phyloP scores from a whole-genome alignment of 305 asterid genomes.

The Solanum hybrid region DNA sequence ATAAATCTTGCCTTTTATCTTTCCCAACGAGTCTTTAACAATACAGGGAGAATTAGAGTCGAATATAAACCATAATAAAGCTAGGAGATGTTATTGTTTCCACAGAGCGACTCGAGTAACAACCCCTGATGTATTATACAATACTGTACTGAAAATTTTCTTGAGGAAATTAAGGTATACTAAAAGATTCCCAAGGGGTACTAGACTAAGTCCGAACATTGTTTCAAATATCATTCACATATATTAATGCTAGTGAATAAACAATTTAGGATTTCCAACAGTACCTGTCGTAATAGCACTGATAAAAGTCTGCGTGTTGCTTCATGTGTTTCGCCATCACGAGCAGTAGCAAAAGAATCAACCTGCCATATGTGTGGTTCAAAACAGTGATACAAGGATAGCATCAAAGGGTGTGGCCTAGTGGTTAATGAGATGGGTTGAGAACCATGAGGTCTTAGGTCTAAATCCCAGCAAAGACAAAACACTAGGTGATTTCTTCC shows the following conservation, averaged over 20 bases:
- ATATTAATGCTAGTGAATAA: not conserved
- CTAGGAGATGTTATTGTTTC: not conserved
- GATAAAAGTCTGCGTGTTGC: conserved; percentile 91
- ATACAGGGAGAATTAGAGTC: not conserved
- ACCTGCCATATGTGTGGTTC: conserved; percentile 40
- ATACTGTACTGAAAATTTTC: not conserved
- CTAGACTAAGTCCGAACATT: not conserved
- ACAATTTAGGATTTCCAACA: not conserved
- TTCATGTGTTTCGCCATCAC: conserved; percentile 93
- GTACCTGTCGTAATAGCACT: conserved; percentile 87
- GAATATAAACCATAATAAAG: not conserved
- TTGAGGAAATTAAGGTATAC: too few relatives aligned
- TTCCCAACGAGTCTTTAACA: not conserved
- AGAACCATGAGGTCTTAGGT: not conserved
- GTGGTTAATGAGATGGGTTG: not conserved
- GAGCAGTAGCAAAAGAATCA: conserved; percentile 88
- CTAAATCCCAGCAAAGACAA: not conserved
- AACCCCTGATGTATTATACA: not conserved
- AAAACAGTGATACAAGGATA: not conserved
- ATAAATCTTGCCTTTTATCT: not conserved
- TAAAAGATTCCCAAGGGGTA: not conserved
- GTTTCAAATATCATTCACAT: not conserved
- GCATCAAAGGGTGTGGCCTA: not conserved
- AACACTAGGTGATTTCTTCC: not conserved
- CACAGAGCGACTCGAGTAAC: not conserved